A percentile compares a stretch with the other conserved stretches of the same genome.
Evolutionary conservation across 805 yeast genomes (phyloP).

Genomic region (Metahyphopichia silvanorum): DNA sequence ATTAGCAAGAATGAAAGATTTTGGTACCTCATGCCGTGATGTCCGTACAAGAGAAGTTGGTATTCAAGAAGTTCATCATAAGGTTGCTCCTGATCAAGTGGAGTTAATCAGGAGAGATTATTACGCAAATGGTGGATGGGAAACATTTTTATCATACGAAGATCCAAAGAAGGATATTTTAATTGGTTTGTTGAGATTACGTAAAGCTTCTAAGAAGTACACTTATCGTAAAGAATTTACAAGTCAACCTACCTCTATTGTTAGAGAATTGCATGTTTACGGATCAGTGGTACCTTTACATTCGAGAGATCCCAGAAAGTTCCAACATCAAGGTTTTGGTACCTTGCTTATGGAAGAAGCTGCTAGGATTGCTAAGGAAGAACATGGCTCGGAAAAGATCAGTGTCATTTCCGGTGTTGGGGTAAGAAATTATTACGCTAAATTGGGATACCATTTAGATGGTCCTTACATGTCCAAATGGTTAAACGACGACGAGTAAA

Average conservation of each 20-base stretch:
- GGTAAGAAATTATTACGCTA: constrained; percentile 91
- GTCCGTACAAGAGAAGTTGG: constrained; percentile 98
- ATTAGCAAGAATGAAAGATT: constrained; percentile 95
- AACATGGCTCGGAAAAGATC: constrained; percentile 88
- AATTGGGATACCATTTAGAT: constrained; percentile 86
- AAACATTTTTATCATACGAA: constrained; percentile 91
- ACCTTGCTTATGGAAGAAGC: constrained; percentile 98
- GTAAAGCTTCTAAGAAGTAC: constrained; percentile 84
- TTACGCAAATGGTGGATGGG: constrained; percentile 98
- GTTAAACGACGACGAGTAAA: constrained; percentile 10
- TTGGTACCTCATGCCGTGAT: constrained; percentile 93
- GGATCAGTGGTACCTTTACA: constrained; percentile 97
- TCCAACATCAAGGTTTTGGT: constrained; percentile 99
- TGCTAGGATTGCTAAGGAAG: constrained; percentile 90
- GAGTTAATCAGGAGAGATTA: constrained; percentile 94
- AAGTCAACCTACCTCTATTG: constrained; percentile 82
- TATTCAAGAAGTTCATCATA: constrained; percentile 96
- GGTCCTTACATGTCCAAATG: constrained; percentile 95
- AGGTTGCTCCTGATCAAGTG: constrained; percentile 94
- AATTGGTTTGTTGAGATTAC: constrained; percentile 82
- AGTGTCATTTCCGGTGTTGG: constrained; percentile 98
- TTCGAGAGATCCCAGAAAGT: constrained; percentile 93
- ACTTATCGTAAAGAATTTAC: constrained; percentile 89
- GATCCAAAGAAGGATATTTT: constrained; percentile 96
- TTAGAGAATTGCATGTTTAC: constrained; percentile 95